Percentiles rank a stretch among this genome's conserved stretches.
Conservation (phyloP, 2,329 filamentous ascomycete species). For the Pestalotiopsis sp. region DNA sequence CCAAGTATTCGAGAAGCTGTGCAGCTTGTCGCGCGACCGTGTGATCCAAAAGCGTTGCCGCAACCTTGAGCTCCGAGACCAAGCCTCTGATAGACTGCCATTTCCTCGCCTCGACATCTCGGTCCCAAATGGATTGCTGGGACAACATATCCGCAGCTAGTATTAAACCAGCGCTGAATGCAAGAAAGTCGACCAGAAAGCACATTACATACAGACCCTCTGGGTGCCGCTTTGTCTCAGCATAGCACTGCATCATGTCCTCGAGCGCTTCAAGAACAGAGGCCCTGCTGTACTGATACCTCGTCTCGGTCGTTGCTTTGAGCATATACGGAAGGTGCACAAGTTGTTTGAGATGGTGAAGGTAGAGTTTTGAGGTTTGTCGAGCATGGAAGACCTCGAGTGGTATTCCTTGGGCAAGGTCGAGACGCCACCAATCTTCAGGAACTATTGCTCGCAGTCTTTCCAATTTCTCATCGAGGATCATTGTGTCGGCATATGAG, state of each 20-base stretch:
- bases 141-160: slow-evolving; percentile 5
- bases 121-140: neutral
- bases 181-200: slow-evolving; percentile 7
- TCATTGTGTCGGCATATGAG: neutral
- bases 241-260: slow-evolving; percentile 1
- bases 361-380: slow-evolving; percentile 3
- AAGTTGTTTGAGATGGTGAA: neutral
- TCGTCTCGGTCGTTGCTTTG: neutral
- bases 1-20: slow-evolving; percentile 7
- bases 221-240: neutral
- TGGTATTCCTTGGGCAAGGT: neutral
- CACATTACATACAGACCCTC: slow-evolving; percentile 4
- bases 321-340: slow-evolving; percentile 6
- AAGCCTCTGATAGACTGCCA: neutral
- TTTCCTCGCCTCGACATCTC: neutral
- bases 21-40: slow-evolving; percentile 1
- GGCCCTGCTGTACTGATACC: slow-evolving; percentile 1
- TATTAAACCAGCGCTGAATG: slow-evolving; percentile 6
- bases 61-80: neutral
- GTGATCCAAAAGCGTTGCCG: neutral
- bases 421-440: neutral
- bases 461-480: neutral
- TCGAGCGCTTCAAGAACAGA: slow-evolving; percentile 5
- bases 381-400: neutral
- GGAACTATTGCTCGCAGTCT: neutral